Conservation (phyloP, 768 basidiomycete species). For the Holtermanniella nyarrowii region DNA sequence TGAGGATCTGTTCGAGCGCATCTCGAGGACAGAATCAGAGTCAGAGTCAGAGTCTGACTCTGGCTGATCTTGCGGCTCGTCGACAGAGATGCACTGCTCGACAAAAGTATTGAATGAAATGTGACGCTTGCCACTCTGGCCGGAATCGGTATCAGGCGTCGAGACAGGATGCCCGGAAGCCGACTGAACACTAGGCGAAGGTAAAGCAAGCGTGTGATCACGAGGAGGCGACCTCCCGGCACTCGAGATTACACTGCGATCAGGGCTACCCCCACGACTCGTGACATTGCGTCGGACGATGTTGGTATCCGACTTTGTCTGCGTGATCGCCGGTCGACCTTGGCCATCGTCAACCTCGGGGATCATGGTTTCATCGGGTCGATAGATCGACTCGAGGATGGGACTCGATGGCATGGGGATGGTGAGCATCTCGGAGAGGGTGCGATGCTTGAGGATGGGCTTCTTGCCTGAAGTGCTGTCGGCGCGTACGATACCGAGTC, state of each 20-base stretch:
- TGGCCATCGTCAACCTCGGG: constrained; percentile 30
- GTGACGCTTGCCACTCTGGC: constrained; percentile 53
- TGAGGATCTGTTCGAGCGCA: constrained; percentile 46
- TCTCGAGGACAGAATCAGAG: constrained; percentile 55
- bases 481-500: constrained; percentile 47
- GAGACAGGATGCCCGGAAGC: constrained; percentile 2
- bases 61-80: constrained; percentile 37
- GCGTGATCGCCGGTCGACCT: constrained; percentile 54
- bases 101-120: constrained; percentile 98
- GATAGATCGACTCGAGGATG: constrained; percentile 46
- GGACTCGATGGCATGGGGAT: constrained; percentile 58
- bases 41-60: constrained; percentile 42
- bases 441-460: constrained; percentile 92
- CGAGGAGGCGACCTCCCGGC: constrained; percentile 13
- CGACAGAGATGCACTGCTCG: constrained; percentile 70
- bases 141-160: not conserved
- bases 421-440: constrained; percentile 77
- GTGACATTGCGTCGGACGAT: constrained; percentile 46
- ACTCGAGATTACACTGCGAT: constrained; percentile 47
- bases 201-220: constrained; percentile 30
- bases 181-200: constrained; percentile 13
- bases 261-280: constrained; percentile 60
- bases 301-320: constrained; percentile 83
- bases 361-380: constrained; percentile 44
- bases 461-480: constrained; percentile 44